phyloP scores from a whole-genome alignment of 129 eudicot genomes.

The Arctium lappa region DNA sequence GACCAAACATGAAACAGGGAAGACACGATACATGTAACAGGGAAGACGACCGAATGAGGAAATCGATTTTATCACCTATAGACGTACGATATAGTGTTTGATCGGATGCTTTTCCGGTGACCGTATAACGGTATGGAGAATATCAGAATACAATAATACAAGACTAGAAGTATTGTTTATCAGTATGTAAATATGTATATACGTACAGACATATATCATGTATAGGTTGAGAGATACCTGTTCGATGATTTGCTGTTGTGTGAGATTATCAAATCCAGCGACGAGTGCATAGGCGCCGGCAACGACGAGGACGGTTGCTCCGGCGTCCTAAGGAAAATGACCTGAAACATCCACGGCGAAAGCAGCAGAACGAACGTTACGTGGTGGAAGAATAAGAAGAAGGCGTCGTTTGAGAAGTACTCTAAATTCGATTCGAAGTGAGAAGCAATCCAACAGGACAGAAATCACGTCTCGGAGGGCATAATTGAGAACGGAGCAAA shows the following conservation, averaged over 20 bases:
- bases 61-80: neutral
- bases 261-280: conserved; percentile 62
- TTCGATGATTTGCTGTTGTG: conserved; percentile 52
- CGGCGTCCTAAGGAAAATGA: conserved; percentile 58
- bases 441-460: neutral
- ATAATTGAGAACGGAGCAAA: neutral
- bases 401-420: conserved; percentile 14
- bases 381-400: conserved; percentile 7
- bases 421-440: neutral
- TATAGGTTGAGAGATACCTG: conserved; percentile 50
- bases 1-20: too few relatives aligned
- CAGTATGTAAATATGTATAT: neutral
- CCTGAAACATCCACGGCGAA: conserved; percentile 19
- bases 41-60: neutral
- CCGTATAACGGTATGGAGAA: neutral
- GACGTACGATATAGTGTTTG: neutral
- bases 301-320: conserved; percentile 54
- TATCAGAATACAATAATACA: neutral
- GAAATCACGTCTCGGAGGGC: neutral
- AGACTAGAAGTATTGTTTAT: neutral
- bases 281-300: conserved; percentile 74
- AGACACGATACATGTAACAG: too few relatives aligned
- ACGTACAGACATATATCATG: neutral
- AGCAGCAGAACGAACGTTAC: conserved; percentile 16
- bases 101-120: neutral